These are phyloP conservation scores for Chaetoscypha palmicola DNA, from an alignment of 2,329 filamentous ascomycete genomes.

Conservation along the genomic window DNA sequence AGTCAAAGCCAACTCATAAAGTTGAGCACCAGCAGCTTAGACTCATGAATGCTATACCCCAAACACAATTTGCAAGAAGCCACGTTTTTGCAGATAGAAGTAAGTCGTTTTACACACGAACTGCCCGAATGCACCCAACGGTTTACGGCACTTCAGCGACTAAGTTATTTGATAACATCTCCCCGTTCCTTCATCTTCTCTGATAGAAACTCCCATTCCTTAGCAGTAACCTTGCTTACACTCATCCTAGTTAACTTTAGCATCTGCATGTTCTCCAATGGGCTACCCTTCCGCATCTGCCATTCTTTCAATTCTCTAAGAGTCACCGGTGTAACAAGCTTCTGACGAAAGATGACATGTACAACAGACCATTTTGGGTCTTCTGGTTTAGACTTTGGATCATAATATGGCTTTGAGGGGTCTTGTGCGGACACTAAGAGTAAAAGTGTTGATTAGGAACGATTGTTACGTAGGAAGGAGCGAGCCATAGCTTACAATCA, in stretches of 20 bases:
- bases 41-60: too few species aligned
- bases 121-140: too few species aligned
- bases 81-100: too few species aligned
- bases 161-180: constrained; percentile 15
- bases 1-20: too few species aligned
- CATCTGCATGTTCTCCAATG: constrained; percentile 72
- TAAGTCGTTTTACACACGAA: too few species aligned
- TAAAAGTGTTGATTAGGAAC: constrained; percentile 3
- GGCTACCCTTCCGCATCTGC: constrained; percentile 43
- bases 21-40: too few species aligned
- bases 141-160: too few species aligned
- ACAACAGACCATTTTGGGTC: constrained; percentile 83
- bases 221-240: constrained; percentile 59
- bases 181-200: constrained; percentile 33
- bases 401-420: constrained; percentile 71
- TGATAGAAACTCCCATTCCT: constrained; percentile 60
- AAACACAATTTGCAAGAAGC: too few species aligned
- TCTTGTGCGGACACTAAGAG: constrained; percentile 53
- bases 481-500: constrained; percentile 57
- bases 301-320: constrained; percentile 65
- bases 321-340: constrained; percentile 65
- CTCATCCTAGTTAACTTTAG: constrained; percentile 77
- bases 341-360: constrained; percentile 78
- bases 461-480: not conserved
- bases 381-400: constrained; percentile 61